A percentile compares a stretch with the other conserved stretches of the same genome.
These are phyloP conservation scores for Saccharum hybrid DNA, from an alignment of 202 grass and related monocot genomes.

Conservation along the genomic window DNA sequence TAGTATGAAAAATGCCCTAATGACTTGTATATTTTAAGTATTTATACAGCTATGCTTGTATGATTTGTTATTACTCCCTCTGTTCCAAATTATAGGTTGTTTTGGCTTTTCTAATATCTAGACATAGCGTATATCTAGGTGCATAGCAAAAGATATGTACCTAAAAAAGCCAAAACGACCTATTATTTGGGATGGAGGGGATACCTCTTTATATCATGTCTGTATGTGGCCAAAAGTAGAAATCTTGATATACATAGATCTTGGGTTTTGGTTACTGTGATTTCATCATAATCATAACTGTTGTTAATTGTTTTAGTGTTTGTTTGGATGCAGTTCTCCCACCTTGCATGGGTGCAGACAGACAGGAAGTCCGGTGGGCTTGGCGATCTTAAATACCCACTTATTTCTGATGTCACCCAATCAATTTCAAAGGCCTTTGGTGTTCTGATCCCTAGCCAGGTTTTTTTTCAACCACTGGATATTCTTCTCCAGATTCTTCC, in stretches of 20 bases:
- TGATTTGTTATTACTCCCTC: background rate
- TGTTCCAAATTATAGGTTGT: background rate
- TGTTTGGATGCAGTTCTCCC: conserved; percentile 67
- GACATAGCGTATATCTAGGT: background rate
- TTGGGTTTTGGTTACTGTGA: background rate
- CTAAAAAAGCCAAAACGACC: background rate
- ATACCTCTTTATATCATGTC: background rate
- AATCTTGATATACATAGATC: background rate
- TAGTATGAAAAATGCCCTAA: background rate
- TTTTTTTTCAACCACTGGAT: conserved; percentile 14
- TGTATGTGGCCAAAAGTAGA: background rate
- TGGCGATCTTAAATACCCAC: conserved; percentile 84
- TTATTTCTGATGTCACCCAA: conserved; percentile 83
- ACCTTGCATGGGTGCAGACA: conserved; percentile 86
- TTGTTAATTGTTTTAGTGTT: conserved; percentile 1
- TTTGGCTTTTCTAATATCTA: background rate
- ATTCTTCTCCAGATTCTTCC: background rate
- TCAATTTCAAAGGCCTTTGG: conserved; percentile 80
- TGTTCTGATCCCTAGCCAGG: conserved; percentile 85
- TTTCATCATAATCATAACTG: background rate
- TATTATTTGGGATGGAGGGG: background rate
- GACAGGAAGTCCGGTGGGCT: conserved; percentile 87
- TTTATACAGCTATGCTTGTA: background rate
- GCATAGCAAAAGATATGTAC: background rate
- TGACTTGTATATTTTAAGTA: background rate